Base-by-base conservation (phyloP, 2,329 filamentous ascomycete genomes). In the Nemania abortiva region DNA sequence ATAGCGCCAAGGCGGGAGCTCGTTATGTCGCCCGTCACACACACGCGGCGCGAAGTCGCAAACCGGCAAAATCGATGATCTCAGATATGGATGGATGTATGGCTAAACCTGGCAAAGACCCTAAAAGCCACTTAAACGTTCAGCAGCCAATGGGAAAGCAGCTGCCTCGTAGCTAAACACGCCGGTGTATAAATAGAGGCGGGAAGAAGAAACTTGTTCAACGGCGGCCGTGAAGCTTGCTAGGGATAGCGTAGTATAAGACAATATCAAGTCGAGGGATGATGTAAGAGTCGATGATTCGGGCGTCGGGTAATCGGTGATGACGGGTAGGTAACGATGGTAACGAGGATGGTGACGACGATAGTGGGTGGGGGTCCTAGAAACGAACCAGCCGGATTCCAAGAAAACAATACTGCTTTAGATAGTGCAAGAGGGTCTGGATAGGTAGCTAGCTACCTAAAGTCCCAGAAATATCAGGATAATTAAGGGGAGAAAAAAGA, bases 1-100 rank as follows among this genome's bases (percentile, higher is more conserved):
- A 39, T 50, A 37, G 59, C 56, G 45, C 57, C 27, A 56, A n/a
- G 34, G 31, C n/a, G 61, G 24, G 50, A 15, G 39, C 63, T 65
- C 13, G 55, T 47, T 58, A 1, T 45, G 7, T 50, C 55, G 49
- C 29, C 42, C 13, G 52, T 53, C 22, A 29, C 34, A 22, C 34
- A 22, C 50, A 11, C 55, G 39, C 52, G 20, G 18, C 60, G 39
- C 52, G 22, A 20, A 65, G 42, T 37, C 49, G 52, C 57, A 50
- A 15, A 52, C 31, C 24, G 15, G 47, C 20, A 42, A 42, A 42
- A 42, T 42, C 39, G 39, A 42, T 42, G 39, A 27, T 27, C 24
- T 27, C 24, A 37, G 34, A 13, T 37, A 37, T 34, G 37, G 37
- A 42, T 34, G 31, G 37, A 42, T n/a, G 15, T 39, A 50, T n/a